A percentile compares a stretch with the other conserved stretches of the same genome.
phyloP scores from a whole-genome alignment of 2,329 filamentous ascomycete genomes.

The Fusarium sp. region DNA sequence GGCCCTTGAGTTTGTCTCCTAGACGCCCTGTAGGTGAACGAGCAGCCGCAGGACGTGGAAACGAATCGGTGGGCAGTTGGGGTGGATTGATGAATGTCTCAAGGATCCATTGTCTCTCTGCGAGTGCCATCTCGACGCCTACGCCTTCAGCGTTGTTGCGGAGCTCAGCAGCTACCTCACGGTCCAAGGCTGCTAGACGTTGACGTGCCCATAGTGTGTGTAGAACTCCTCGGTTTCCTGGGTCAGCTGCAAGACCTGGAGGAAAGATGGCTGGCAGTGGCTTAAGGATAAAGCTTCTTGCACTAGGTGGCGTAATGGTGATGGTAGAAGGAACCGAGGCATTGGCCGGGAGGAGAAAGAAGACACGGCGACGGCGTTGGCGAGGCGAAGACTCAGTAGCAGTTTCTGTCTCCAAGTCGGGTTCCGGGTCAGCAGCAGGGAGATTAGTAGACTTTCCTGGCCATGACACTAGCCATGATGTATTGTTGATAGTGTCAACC shows the following conservation, averaged over 20 bases:
- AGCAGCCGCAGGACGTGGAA: slow-evolving; percentile 64
- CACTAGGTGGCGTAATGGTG: slow-evolving; percentile 66
- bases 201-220: slow-evolving; percentile 94
- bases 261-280: slow-evolving; percentile 90
- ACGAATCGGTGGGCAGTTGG: slow-evolving; percentile 34
- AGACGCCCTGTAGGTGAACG: slow-evolving; percentile 76
- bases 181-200: slow-evolving; percentile 78
- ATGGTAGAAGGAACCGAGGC: slow-evolving; percentile 79
- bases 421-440: slow-evolving; percentile 63
- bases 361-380: slow-evolving; percentile 71
- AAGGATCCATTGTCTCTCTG: slow-evolving; percentile 88
- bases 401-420: slow-evolving; percentile 48
- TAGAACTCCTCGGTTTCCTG: slow-evolving; percentile 83
- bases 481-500: slow-evolving; percentile 12
- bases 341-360: slow-evolving; percentile 83
- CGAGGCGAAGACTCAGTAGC: slow-evolving; percentile 42
- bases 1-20: slow-evolving; percentile 81
- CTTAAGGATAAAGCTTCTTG: slow-evolving; percentile 70
- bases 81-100: slow-evolving; percentile 71
- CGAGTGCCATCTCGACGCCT: slow-evolving; percentile 83
- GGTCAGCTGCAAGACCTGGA: slow-evolving; percentile 76
- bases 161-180: slow-evolving; percentile 81
- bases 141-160: slow-evolving; percentile 82
- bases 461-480: slow-evolving; percentile 83
- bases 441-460: slow-evolving; percentile 81